Base-by-base conservation (phyloP, 23 red algal species). In the Gracilaria domingensis region DNA sequence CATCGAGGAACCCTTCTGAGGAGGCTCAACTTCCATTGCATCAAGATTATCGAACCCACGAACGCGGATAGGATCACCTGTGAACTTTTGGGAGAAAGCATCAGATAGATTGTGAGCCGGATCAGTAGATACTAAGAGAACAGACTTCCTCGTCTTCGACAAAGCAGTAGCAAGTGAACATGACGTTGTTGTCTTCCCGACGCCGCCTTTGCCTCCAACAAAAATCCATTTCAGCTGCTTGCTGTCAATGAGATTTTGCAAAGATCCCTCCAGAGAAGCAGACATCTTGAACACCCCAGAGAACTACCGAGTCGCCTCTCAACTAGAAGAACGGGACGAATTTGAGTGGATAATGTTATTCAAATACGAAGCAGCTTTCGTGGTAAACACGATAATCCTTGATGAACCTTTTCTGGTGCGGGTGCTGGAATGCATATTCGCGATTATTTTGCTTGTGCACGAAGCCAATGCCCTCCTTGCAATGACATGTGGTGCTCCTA, bases 91-190 rank as follows among this genome's bases (percentile, higher is more conserved):
- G 6, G 59, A 83, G 80, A 99, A 99, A 9, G 93, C 95, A 76
- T 99, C 97, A 18, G 93, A 95, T 0, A 99, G 74, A 61, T 99
- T 99, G 73, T 99, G 97, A 28, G 97, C 94, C 14, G 97, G 97
- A 91, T 99, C 97, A 38, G 94, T 96, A 5, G 97, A 99, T 24
- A 99, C 94, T 24, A 99, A 55, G 3, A 96, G 73, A 13, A 95
- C 84, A 12, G 73, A 67, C n/a, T 24, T 57, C 13, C 90, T 40
- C 36, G 79, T 69, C 50, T 74, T 51, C 2, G 94, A 83, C 16
- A 96, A 75, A 62, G 86, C 67, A 23, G 94, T 86, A 3, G 93
- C 97, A 24, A 95, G 24, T 8, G 97, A 85, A 40, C 92, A 96
- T 35, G 94, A 92, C 14, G 88, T 96, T 25, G 97, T 96, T 30